Evolutionary conservation across 1,139 yeast genomes (phyloP), one percentile per base, ranked within the genome.

Genomic region (Geotrichum citri-aurantii): DNA sequence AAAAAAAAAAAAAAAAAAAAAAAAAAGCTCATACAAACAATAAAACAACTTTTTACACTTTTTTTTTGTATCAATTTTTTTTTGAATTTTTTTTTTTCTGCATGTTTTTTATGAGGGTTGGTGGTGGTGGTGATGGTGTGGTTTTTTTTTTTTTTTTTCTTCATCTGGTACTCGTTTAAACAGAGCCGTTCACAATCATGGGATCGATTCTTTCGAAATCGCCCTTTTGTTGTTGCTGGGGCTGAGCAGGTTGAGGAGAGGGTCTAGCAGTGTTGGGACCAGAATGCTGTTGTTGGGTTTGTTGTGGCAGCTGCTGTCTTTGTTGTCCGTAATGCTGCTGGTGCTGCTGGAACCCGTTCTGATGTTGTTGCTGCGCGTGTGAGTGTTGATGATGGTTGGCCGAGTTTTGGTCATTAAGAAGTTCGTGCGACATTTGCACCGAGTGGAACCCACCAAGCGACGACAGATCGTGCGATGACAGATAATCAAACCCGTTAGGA

Each of bases 171-270:
- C 19, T 17, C 11, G 23, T 19, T 51, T 50, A 58, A 2, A 55
- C 55, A 14, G 59, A 54, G 4, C 60, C 60, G 42, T 57, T 59
- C 26, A 59, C 47, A 54, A 59, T 59, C 59, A 54, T 54, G 8
- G 62, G 62, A 48, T 59, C 62, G 17, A 59, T 59, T 31, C 55
- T 42, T 33, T 54, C 52, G 21, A 42, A 42, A 8, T 53, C 52
- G 21, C 27, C 40, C 40, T 53, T 48, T 26, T 48, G 55, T 5
- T 47, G 55, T n/a, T 47, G 55, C n/a, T 24, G 37, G 29, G 21
- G 54, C 46, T 55, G 56, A 7, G 40, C 31, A 10, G 24, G 55
- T 21, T 52, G 55, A 24, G 17, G 31, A 37, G 44, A 37, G 5
- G 52, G 33, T 17, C 27, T 49, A 21, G 23, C 42, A 17, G 26